Evolutionary conservation across 2,329 filamentous ascomycete species (phyloP).

Genomic region (Epichloe brachyelytri): DNA sequence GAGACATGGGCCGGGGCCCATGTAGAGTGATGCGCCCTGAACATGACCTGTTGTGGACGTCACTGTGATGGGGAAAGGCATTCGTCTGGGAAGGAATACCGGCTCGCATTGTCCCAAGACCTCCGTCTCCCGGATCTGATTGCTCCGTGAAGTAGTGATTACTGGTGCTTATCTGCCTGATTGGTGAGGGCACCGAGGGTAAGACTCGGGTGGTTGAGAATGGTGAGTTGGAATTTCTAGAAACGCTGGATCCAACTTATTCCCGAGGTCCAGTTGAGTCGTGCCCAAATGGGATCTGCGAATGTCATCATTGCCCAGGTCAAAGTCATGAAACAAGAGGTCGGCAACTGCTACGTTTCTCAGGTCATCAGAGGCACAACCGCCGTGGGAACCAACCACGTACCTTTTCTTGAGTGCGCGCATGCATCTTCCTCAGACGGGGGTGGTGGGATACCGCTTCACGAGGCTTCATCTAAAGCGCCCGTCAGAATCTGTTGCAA

Average conservation of each 20-base stretch:
- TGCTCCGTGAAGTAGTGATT: not conserved
- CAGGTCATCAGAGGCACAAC: not conserved
- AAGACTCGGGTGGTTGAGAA: not conserved
- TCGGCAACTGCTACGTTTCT: not conserved
- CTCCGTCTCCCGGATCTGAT: not conserved
- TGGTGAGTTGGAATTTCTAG: no score
- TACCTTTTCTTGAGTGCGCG: not conserved
- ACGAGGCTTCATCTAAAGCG: conserved; percentile 3
- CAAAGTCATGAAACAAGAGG: conserved; percentile 3
- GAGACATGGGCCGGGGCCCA: not conserved
- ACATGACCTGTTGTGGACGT: not conserved
- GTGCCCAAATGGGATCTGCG: not conserved
- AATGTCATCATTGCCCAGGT: not conserved
- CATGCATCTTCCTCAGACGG: not conserved
- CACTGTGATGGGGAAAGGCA: not conserved
- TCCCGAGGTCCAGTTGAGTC: not conserved
- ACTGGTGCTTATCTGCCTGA: not conserved
- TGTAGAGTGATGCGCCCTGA: not conserved
- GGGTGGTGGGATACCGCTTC: not conserved
- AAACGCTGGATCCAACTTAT: not conserved
- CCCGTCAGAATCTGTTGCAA: not conserved
- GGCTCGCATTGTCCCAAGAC: not conserved
- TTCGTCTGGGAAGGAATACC: not conserved
- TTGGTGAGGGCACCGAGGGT: no score
- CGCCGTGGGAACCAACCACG: not conserved